Percentiles rank a stretch among this genome's conserved stretches.
Conservation (phyloP, 768 basidiomycete species). For the Pulveroboletus sp. region DNA sequence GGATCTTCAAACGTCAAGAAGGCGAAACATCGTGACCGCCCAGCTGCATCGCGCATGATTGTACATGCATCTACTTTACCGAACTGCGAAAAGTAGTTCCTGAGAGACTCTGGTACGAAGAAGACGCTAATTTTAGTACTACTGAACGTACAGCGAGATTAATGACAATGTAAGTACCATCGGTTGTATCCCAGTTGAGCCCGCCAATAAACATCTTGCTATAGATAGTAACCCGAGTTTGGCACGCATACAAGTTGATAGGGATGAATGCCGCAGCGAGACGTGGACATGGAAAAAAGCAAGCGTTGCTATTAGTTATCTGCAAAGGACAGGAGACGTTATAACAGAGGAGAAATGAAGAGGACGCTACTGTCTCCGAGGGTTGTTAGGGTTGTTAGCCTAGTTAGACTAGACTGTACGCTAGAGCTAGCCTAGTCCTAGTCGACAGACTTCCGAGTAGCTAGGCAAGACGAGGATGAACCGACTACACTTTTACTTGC, state of each 20-base stretch:
- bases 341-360: conserved; percentile 55
- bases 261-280: conserved; percentile 25
- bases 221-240: conserved; percentile 34
- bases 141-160: conserved; percentile 36
- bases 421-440: conserved; percentile 74
- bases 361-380: conserved; percentile 73
- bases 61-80: conserved; percentile 97
- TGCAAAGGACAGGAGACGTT: conserved; percentile 61
- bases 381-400: conserved; percentile 51
- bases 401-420: conserved; percentile 80
- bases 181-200: conserved; percentile 99
- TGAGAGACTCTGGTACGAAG: conserved; percentile 58
- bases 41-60: conserved; percentile 96
- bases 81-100: conserved; percentile 92
- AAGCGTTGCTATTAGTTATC: conserved; percentile 78
- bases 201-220: conserved; percentile 99
- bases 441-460: conserved; percentile 55
- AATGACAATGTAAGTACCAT: conserved; percentile 68
- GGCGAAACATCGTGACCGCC: conserved; percentile 95
- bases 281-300: conserved; percentile 34
- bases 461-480: conserved; percentile 40
- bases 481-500: conserved; percentile 39
- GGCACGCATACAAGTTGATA: conserved; percentile 27
- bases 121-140: conserved; percentile 40
- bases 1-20: conserved; percentile 96